Evolutionary conservation across 1,284 basidiomycete genomes (phyloP).

Genomic region (Porodaedalea pini): DNA sequence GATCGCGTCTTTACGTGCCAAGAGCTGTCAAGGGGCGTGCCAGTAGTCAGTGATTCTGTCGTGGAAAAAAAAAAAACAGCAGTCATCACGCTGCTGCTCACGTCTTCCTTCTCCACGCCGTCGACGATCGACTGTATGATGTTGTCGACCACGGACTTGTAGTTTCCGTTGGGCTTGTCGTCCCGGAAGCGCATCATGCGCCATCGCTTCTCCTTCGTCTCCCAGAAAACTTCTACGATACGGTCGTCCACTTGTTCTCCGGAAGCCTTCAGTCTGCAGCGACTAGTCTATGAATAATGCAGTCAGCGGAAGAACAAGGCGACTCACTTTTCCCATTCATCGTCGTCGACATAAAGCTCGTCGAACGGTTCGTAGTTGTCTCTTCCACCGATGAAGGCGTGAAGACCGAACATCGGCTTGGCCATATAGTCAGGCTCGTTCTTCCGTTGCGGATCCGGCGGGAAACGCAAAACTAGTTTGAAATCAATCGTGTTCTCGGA

Average conservation of each 20-base stretch:
- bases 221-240: slow-evolving; percentile 94
- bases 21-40: slow-evolving; percentile 42
- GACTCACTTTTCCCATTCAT: slow-evolving; percentile 88
- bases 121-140: slow-evolving; percentile 87
- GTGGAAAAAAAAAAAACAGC: not conserved
- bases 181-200: slow-evolving; percentile 88
- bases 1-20: slow-evolving; percentile 55
- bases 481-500: slow-evolving; percentile 99
- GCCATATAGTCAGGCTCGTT: slow-evolving; percentile 72
- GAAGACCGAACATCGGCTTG: slow-evolving; percentile 84
- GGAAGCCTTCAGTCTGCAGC: slow-evolving; percentile 72
- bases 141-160: slow-evolving; percentile 75
- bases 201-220: slow-evolving; percentile 64
- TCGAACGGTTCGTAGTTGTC: slow-evolving; percentile 83
- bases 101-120: slow-evolving; percentile 83
- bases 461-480: slow-evolving; percentile 90
- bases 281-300: not conserved
- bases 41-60: slow-evolving; percentile 5
- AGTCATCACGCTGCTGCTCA: slow-evolving; percentile 36
- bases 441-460: slow-evolving; percentile 54
- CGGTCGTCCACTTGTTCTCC: slow-evolving; percentile 91
- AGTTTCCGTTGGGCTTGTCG: slow-evolving; percentile 90
- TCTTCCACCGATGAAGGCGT: slow-evolving; percentile 75
- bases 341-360: slow-evolving; percentile 80
- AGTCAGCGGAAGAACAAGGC: not conserved